These are phyloP conservation scores for Solanum chacoense DNA, from an alignment of 305 asterid species.

Conservation along the genomic window DNA sequence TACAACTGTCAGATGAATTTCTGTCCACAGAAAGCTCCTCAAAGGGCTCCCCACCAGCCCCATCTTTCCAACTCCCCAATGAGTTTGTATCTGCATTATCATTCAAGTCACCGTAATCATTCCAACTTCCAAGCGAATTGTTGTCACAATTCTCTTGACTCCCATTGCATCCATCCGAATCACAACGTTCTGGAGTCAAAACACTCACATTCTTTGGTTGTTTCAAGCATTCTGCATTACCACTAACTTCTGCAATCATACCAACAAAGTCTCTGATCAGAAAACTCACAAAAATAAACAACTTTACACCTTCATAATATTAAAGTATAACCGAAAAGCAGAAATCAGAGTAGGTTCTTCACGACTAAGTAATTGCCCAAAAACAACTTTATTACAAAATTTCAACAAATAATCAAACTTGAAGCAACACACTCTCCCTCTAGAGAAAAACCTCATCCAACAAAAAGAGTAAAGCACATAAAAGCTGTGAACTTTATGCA, in stretches of 20 bases:
- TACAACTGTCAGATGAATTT: neutral
- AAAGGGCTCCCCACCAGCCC: conserved; percentile 27
- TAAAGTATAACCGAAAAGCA: neutral
- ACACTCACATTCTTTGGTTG: conserved; percentile 18
- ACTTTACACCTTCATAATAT: neutral
- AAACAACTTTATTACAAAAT: neutral
- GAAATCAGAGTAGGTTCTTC: neutral
- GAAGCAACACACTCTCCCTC: neutral
- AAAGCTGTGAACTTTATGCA: neutral
- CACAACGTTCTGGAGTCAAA: conserved; percentile 16
- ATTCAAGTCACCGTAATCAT: conserved; percentile 23
- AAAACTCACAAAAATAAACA: neutral
- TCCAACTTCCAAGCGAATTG: conserved; percentile 35
- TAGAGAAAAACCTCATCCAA: neutral
- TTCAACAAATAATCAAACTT: neutral
- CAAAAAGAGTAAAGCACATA: neutral
- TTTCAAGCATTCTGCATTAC: conserved; percentile 7
- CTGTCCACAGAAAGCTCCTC: conserved; percentile 10
- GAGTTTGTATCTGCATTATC: conserved; percentile 46
- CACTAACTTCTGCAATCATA: conserved; percentile 12
- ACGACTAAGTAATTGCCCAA: neutral
- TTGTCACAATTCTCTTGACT: conserved; percentile 29
- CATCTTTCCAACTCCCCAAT: conserved; percentile 66
- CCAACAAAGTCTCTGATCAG: neutral
- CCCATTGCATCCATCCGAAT: conserved; percentile 19